phyloP scores from a whole-genome alignment of 169 alveolate genomes.

The Plasmodium chabaudi region DNA sequence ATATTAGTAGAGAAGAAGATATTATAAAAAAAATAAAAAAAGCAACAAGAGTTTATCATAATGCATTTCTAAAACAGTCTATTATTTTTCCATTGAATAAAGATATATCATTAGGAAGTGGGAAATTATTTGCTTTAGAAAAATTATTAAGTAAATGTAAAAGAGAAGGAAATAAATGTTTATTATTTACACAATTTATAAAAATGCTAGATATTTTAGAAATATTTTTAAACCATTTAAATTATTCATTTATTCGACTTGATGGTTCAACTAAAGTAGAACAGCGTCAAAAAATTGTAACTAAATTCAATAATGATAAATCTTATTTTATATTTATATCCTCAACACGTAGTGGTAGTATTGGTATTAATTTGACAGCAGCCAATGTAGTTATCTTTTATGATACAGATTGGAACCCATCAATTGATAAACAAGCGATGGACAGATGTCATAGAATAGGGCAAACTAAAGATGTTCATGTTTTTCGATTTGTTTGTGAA shows the following conservation, averaged over 20 bases:
- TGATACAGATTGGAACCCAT: slow-evolving; percentile 99
- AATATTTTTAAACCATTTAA: slow-evolving; percentile 94
- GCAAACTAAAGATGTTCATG: slow-evolving; percentile 97
- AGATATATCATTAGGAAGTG: slow-evolving; percentile 94
- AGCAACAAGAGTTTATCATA: slow-evolving; percentile 61
- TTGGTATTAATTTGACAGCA: slow-evolving; percentile 98
- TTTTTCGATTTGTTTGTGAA: slow-evolving; percentile 95
- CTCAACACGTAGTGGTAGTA: slow-evolving; percentile 99
- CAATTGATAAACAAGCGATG: slow-evolving; percentile 99
- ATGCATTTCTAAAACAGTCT: slow-evolving; percentile 70
- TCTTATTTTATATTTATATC: slow-evolving; percentile 96
- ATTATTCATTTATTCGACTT: slow-evolving; percentile 96
- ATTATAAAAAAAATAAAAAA: slow-evolving; percentile 18
- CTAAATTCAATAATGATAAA: slow-evolving; percentile 94
- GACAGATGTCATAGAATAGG: slow-evolving; percentile 99
- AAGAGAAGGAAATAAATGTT: slow-evolving; percentile 94
- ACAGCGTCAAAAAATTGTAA: slow-evolving; percentile 95
- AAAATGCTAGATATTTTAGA: slow-evolving; percentile 98
- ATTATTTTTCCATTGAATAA: slow-evolving; percentile 87
- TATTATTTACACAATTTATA: slow-evolving; percentile 97
- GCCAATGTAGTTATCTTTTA: slow-evolving; percentile 99
- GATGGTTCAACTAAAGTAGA: slow-evolving; percentile 98
- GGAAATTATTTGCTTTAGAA: slow-evolving; percentile 92
- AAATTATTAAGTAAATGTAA: slow-evolving; percentile 90
- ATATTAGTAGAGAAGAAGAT: not conserved